Conservation (phyloP, 192 early-diverging fungal genomes). For the Jimgerdemannia flammicorona region DNA sequence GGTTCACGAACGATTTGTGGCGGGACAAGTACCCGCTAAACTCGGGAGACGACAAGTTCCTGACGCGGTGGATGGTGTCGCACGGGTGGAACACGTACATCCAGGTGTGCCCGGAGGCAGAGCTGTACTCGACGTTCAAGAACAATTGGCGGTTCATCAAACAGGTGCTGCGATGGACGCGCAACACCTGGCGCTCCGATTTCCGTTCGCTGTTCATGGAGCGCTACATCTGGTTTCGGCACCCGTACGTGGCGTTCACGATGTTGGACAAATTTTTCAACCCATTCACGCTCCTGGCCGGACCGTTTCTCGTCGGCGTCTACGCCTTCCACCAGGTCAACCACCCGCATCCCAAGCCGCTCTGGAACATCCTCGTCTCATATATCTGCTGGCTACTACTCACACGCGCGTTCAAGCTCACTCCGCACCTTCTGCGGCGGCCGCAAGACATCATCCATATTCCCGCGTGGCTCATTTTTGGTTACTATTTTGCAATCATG, state of each 20-base stretch:
- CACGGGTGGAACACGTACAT: constrained; percentile 56
- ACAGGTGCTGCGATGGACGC: constrained; percentile 57
- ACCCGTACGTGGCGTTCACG: constrained; percentile 57
- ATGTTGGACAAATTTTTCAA: constrained; percentile 63
- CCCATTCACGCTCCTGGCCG: constrained; percentile 51
- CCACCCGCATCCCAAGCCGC: constrained; percentile 27
- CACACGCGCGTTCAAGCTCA: constrained; percentile 51
- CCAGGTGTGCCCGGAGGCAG: constrained; percentile 53
- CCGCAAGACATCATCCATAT: constrained; percentile 49
- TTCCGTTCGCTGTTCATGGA: constrained; percentile 49
- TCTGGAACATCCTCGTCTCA: constrained; percentile 44
- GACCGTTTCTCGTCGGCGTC: constrained; percentile 47
- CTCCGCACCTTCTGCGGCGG: constrained; percentile 48
- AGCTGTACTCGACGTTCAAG: constrained; percentile 56
- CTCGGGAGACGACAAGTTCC: constrained; percentile 60
- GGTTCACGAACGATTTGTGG: constrained; percentile 58
- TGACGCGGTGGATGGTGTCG: constrained; percentile 60
- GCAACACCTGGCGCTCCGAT: constrained; percentile 61
- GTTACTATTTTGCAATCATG: constrained; percentile 53
- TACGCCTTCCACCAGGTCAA: constrained; percentile 17
- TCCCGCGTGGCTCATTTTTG: constrained; percentile 54
- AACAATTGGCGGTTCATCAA: constrained; percentile 62
- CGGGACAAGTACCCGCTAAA: constrained; percentile 51
- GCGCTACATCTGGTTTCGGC: constrained; percentile 46
- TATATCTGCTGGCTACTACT: constrained; percentile 54